Conservation (phyloP, 1,139 yeast genomes). For the Sugiyamaella paludigena region DNA sequence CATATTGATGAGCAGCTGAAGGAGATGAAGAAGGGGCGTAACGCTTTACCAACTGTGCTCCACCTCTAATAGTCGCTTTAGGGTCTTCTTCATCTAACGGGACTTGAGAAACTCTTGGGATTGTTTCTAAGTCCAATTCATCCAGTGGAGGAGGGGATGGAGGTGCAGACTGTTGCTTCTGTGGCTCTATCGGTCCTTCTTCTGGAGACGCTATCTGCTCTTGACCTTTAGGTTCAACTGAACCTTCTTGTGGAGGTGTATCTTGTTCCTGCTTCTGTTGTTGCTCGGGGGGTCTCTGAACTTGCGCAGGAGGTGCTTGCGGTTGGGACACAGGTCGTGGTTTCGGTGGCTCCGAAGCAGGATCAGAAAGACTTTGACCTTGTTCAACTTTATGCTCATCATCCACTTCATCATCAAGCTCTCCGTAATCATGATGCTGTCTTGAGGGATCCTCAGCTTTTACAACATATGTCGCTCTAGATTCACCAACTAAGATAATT, state of each 20-base stretch:
- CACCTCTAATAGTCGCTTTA: constrained; percentile 6
- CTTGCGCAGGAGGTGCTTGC: too few relatives aligned
- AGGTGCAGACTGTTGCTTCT: too few relatives aligned
- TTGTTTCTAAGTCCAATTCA: neutral
- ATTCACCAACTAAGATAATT: constrained; percentile 27
- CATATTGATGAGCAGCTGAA: too few relatives aligned
- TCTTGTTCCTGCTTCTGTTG: neutral
- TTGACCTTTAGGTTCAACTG: neutral
- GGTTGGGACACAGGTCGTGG: too few relatives aligned
- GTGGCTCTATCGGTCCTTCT: constrained; percentile 4
- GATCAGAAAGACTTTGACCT: too few relatives aligned
- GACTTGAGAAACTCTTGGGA: constrained; percentile 5
- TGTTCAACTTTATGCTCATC: neutral
- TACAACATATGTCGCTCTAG: constrained; percentile 15
- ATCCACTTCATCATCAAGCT: constrained; percentile 18
- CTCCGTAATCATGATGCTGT: constrained; percentile 11
- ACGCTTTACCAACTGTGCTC: neutral
- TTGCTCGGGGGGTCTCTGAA: too few relatives aligned
- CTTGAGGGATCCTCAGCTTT: constrained; percentile 9
- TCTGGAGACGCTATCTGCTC: neutral
- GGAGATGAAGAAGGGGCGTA: neutral
- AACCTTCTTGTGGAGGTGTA: too few relatives aligned
- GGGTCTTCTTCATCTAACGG: neutral
- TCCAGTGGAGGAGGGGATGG: too few relatives aligned
- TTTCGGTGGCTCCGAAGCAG: too few relatives aligned